phyloP scores from a whole-genome alignment of 2,329 filamentous ascomycete genomes.

The Aureobasidium musti region DNA sequence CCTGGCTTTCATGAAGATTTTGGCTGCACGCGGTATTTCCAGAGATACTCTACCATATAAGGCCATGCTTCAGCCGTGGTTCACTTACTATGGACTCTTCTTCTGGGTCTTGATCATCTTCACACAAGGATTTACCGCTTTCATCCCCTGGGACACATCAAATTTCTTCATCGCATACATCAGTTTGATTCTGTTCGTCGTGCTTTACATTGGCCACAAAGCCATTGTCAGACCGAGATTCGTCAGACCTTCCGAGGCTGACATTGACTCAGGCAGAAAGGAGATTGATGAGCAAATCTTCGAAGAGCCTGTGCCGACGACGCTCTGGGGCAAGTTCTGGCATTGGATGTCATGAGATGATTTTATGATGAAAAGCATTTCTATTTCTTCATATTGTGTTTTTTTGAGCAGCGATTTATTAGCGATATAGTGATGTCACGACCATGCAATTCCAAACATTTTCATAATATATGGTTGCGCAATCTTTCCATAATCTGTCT shows the following conservation, averaged over 20 bases:
- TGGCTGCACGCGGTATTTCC: conserved; percentile 67
- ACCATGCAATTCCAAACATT: background rate
- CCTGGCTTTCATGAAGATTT: conserved; percentile 68
- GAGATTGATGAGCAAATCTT: conserved; percentile 41
- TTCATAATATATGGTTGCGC: background rate
- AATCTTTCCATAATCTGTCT: background rate
- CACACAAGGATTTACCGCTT: conserved; percentile 52
- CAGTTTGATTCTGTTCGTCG: conserved; percentile 70
- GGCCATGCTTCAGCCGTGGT: conserved; percentile 67
- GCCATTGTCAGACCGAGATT: conserved; percentile 55
- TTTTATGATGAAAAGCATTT: background rate
- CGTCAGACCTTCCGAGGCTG: conserved; percentile 46
- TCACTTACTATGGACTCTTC: conserved; percentile 67
- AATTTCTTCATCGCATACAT: conserved; percentile 74
- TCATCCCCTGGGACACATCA: conserved; percentile 63
- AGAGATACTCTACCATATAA: conserved; percentile 69
- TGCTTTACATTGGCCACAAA: conserved; percentile 72
- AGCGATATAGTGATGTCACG: conserved; percentile 14
- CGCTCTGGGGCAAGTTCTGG: conserved; percentile 22
- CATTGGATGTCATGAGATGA: conserved; percentile 15
- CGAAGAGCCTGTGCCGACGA: conserved; percentile 16
- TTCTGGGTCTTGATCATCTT: conserved; percentile 46
- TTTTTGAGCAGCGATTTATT: background rate
- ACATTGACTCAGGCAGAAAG: conserved; percentile 47
- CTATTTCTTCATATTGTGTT: background rate